phyloP scores from a whole-genome alignment of 495 filamentous ascomycete genomes.

The Podospora conica region DNA sequence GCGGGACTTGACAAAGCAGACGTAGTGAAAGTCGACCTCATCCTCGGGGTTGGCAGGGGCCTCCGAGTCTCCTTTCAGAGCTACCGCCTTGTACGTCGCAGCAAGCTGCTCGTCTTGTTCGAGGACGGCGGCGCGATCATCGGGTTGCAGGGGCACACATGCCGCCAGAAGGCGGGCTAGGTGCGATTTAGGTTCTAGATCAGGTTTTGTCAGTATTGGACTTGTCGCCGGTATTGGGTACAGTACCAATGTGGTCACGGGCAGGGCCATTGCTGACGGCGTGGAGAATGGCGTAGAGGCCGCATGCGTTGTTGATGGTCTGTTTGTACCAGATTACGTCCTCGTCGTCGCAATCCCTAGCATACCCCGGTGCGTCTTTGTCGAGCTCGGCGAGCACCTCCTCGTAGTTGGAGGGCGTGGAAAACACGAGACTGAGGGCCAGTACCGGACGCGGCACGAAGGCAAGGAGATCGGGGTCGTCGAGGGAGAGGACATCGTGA shows the following conservation, averaged over 20 bases:
- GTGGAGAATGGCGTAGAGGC: conserved; percentile 69
- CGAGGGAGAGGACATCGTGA: conserved; percentile 66
- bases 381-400: not conserved
- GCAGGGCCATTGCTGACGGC: conserved; percentile 52
- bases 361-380: conserved; percentile 27
- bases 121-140: conserved; percentile 55
- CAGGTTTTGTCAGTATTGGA: not conserved
- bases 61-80: conserved; percentile 55
- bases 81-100: conserved; percentile 57
- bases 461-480: conserved; percentile 58
- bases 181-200: not conserved
- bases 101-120: conserved; percentile 62
- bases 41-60: conserved; percentile 53
- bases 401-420: conserved; percentile 52
- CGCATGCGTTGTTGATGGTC: conserved; percentile 74
- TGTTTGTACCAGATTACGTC: conserved; percentile 68
- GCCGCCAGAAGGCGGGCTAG: conserved; percentile 21
- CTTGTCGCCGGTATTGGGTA: too few relatives aligned
- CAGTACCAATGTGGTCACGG: conserved; percentile 35
- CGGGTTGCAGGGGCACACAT: conserved; percentile 40
- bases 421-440: conserved; percentile 68
- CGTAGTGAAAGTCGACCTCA: conserved; percentile 62
- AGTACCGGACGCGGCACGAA: conserved; percentile 63
- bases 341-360: conserved; percentile 28
- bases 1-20: conserved; percentile 57